A percentile compares a stretch with the other conserved stretches of the same genome.
Evolutionary conservation across 1,284 basidiomycete genomes (phyloP).

Genomic region (Naganishia albida): DNA sequence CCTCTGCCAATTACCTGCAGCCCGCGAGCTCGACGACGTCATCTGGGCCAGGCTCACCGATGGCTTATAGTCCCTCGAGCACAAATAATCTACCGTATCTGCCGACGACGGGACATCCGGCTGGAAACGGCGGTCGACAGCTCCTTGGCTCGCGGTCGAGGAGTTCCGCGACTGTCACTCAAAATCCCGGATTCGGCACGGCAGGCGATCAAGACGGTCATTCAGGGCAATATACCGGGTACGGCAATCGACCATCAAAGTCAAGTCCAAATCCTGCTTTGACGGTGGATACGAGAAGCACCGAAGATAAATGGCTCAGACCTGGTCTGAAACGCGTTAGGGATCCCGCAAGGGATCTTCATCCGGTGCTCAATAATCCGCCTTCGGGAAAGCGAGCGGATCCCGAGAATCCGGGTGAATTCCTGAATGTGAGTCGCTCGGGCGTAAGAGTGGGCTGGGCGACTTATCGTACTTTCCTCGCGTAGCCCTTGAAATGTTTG

Average conservation of each 20-base stretch:
- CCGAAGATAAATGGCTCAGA: constrained; percentile 27
- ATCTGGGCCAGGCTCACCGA: constrained; percentile 10
- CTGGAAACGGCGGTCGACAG: constrained; percentile 2
- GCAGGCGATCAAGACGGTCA: background rate
- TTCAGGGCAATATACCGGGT: background rate
- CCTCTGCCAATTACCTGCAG: constrained; percentile 3
- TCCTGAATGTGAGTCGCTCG: constrained; percentile 48
- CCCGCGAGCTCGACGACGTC: constrained; percentile 19
- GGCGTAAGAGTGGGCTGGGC: background rate
- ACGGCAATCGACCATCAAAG: background rate
- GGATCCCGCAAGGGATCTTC: constrained; percentile 43
- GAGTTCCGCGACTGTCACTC: constrained; percentile 13
- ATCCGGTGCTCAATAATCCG: constrained; percentile 42
- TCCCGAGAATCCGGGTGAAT: constrained; percentile 47
- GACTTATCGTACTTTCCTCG: constrained; percentile 10
- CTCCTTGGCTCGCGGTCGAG: constrained; percentile 5
- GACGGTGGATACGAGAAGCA: background rate
- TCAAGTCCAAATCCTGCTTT: constrained; percentile 1
- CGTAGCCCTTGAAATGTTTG: constrained; percentile 79
- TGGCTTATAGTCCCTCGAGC: constrained; percentile 28
- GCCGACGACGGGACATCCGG: constrained; percentile 1
- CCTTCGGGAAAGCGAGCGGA: constrained; percentile 48
- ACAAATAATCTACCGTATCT: constrained; percentile 27
- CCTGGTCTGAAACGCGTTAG: constrained; percentile 47
- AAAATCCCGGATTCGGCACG: constrained; percentile 1